Base-by-base conservation (phyloP, 306 rosid species). In the Datisca glomerata region DNA sequence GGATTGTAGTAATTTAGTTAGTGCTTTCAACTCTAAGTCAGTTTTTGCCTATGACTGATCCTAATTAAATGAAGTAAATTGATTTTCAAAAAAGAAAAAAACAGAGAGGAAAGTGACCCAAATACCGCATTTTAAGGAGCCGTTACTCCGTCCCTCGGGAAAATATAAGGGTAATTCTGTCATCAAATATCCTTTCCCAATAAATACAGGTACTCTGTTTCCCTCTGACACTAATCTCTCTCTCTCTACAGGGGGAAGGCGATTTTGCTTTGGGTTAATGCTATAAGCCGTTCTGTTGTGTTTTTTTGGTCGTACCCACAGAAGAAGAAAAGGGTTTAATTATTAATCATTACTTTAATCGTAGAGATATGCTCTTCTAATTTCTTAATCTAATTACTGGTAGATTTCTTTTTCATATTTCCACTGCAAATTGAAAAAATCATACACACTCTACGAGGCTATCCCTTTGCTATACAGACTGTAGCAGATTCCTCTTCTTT, bases 41-140 rank as follows among this genome's bases (percentile, higher is more conserved):
- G n/a, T n/a, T n/a, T n/a, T n/a, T n/a, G n/a, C n/a, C n/a, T n/a
- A n/a, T n/a, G n/a, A n/a, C n/a, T n/a, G n/a, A n/a, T n/a, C n/a
- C n/a, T n/a, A n/a, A n/a, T n/a, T n/a, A n/a, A n/a, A n/a, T n/a
- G n/a, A n/a, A n/a, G n/a, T n/a, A n/a, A n/a, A n/a, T n/a, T n/a
- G n/a, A n/a, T n/a, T n/a, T n/a, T n/a, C n/a, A n/a, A n/a, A n/a
- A n/a, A n/a, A n/a, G n/a, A n/a, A n/a, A n/a, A n/a, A n/a, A n/a
- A n/a, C n/a, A n/a, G n/a, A n/a, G n/a, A n/a, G n/a, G n/a, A n/a
- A n/a, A n/a, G n/a, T n/a, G n/a, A n/a, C 57, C 28, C 18, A 51
- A 51, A 39, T 37, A 25, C 44, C 68, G 32, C 63, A 50, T 29
- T 72, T 65, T 49, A 72, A 66, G 78, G 79, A 69, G 81, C 64